A percentile compares a stretch with the other conserved stretches of the same genome.
phyloP scores from a whole-genome alignment of 768 basidiomycete genomes.

The Roridomyces roridus region DNA sequence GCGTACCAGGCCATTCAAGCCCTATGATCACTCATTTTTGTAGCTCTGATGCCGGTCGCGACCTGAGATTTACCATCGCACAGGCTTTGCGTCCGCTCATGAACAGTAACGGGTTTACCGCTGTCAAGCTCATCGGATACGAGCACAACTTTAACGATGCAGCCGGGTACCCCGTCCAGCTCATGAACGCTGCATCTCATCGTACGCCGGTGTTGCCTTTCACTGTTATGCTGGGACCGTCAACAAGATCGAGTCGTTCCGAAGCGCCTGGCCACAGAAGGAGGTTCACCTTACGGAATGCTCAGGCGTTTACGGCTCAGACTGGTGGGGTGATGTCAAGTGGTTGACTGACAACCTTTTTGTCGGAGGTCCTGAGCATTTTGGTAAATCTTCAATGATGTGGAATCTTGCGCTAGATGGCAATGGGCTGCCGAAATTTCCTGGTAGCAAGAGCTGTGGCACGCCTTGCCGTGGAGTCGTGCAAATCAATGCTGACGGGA shows the following conservation, averaged over 20 bases:
- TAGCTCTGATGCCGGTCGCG: constrained; percentile 34
- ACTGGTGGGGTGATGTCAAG: constrained; percentile 65
- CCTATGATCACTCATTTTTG: background rate
- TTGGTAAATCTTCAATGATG: constrained; percentile 35
- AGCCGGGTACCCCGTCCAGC: constrained; percentile 52
- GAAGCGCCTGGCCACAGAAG: constrained; percentile 48
- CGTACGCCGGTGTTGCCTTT: constrained; percentile 50
- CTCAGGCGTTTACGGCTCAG: constrained; percentile 48
- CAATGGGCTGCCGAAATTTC: constrained; percentile 40
- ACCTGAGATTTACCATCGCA: constrained; percentile 54
- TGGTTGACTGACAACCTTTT: constrained; percentile 6
- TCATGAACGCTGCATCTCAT: constrained; percentile 48
- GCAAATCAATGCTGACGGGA: constrained; percentile 28
- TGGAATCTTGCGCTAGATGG: constrained; percentile 59
- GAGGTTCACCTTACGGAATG: constrained; percentile 45
- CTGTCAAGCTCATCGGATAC: constrained; percentile 54
- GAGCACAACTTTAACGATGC: constrained; percentile 63
- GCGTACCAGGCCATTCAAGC: background rate
- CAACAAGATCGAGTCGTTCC: constrained; percentile 47
- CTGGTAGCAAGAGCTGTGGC: constrained; percentile 3
- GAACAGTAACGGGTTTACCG: constrained; percentile 49
- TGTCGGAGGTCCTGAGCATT: constrained; percentile 2
- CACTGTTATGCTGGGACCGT: constrained; percentile 35
- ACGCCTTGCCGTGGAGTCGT: constrained; percentile 7
- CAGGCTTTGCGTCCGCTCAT: constrained; percentile 47